phyloP scores from a whole-genome alignment of 495 filamentous ascomycete species.

The Apiosordaria backusii region DNA sequence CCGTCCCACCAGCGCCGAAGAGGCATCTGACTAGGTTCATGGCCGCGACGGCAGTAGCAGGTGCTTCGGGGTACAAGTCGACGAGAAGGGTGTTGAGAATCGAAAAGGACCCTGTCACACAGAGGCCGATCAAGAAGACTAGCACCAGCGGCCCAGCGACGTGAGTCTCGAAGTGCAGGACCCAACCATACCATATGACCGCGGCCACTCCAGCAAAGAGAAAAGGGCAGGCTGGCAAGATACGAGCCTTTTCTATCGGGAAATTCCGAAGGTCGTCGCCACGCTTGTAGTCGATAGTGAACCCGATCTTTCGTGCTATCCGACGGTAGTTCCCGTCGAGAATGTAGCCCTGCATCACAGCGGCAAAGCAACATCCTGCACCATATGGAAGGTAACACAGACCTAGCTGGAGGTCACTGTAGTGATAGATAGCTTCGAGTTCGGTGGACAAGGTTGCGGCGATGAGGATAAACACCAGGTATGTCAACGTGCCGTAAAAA shows the following conservation, averaged over 20 bases:
- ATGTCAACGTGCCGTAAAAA: conserved; percentile 50
- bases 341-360: conserved; percentile 59
- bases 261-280: conserved; percentile 54
- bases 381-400: conserved; percentile 61
- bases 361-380: conserved; percentile 63
- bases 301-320: conserved; percentile 45
- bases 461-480: conserved; percentile 44
- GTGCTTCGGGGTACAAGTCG: conserved; percentile 44
- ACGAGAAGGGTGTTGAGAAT: conserved; percentile 47
- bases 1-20: conserved; percentile 42
- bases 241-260: conserved; percentile 62
- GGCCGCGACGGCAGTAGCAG: conserved; percentile 47
- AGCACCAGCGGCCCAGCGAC: conserved; percentile 53
- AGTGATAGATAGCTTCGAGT: conserved; percentile 60
- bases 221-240: conserved; percentile 51
- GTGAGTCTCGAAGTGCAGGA: conserved; percentile 43
- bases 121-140: conserved; percentile 52
- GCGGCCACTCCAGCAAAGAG: conserved; percentile 40
- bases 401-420: conserved; percentile 64
- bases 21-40: conserved; percentile 48
- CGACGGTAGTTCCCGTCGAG: conserved; percentile 56
- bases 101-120: conserved; percentile 52
- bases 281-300: conserved; percentile 50
- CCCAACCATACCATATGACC: conserved; percentile 58
- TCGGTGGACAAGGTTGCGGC: conserved; percentile 54